Conservation (phyloP, 2,329 filamentous ascomycete genomes). For the Sporothrix schenckii region DNA sequence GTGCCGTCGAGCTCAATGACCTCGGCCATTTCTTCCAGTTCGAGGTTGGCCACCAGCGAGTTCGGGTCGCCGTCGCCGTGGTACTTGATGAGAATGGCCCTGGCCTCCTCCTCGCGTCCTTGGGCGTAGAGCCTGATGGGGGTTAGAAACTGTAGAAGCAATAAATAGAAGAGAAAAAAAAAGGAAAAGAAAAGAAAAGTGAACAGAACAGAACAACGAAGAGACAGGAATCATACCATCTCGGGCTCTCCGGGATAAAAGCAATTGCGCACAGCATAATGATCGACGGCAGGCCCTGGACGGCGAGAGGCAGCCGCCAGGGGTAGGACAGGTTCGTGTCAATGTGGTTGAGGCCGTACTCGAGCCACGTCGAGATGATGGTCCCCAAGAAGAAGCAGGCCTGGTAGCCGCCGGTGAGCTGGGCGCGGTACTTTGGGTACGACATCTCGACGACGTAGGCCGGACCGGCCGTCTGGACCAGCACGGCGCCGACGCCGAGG, state of each 20-base stretch:
- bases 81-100: conserved; percentile 29
- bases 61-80: conserved; percentile 29
- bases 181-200: background rate
- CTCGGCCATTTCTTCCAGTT: conserved; percentile 29
- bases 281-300: conserved; percentile 25
- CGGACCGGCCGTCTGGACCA: conserved; percentile 27
- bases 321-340: background rate
- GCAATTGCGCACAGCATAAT: conserved; percentile 17
- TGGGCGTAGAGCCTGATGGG: conserved; percentile 20
- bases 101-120: conserved; percentile 21
- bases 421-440: conserved; percentile 27
- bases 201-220: too few species aligned
- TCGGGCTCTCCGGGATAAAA: conserved; percentile 26
- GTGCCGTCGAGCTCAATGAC: conserved; percentile 27
- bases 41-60: conserved; percentile 24
- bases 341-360: conserved; percentile 25
- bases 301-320: conserved; percentile 25
- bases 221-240: background rate
- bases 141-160: background rate
- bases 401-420: conserved; percentile 28
- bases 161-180: background rate
- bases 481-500: conserved; percentile 22
- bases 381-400: conserved; percentile 29
- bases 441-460: conserved; percentile 29
- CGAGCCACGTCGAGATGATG: conserved; percentile 26